Evolutionary conservation across 2,329 filamentous ascomycete species (phyloP), one percentile per base, ranked within the genome.

Genomic region (Talaromyces albobiverticillius): DNA sequence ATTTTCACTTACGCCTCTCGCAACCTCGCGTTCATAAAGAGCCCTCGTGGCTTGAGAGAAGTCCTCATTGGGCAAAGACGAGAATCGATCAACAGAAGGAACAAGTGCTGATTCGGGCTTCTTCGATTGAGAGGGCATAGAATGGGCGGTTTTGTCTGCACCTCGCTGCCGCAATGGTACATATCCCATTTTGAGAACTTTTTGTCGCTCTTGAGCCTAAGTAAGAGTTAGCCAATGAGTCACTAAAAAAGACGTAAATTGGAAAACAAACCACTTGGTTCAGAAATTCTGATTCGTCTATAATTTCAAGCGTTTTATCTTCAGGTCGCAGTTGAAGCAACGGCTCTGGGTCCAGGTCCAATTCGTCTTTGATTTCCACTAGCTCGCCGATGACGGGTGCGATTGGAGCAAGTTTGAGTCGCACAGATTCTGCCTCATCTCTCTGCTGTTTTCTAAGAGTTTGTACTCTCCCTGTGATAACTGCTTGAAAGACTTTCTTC

Each of bases 1-100:
- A 64, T 96, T 91, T 66, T 97, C 94, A 57, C 87, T 85, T 9
- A 99, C 84, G 1, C 94, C 94, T 58, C 90, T 87, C 18, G 94
- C 93, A 43, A 95, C 89, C 71, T 97, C 94, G 47, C 92, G 85
- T 65, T 97, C 92, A 68, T 95, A 96, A 31, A 96, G 77, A 4
- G 90, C 90, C 71, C 89, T 92, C 41, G 91, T 95, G 1, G 89
- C 88, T 66, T 91, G 86, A 0, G 90, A 95, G 63, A 90, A 90
- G 70, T 95, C 90, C 59, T 91, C 89, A 59, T 87, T 86, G 20
- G 81, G 80, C 10, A 82, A 76, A 9, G 84, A 74, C 1, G 88
- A 85, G 67, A 93, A 93, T 45, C 89, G 82, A 40, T 85, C 82
- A 0, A 83, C 82, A 8, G 82, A 83, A 4, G 82, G 70, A 45